phyloP scores from a whole-genome alignment of 208 protist species.

The Novymonas esmeraldas region DNA sequence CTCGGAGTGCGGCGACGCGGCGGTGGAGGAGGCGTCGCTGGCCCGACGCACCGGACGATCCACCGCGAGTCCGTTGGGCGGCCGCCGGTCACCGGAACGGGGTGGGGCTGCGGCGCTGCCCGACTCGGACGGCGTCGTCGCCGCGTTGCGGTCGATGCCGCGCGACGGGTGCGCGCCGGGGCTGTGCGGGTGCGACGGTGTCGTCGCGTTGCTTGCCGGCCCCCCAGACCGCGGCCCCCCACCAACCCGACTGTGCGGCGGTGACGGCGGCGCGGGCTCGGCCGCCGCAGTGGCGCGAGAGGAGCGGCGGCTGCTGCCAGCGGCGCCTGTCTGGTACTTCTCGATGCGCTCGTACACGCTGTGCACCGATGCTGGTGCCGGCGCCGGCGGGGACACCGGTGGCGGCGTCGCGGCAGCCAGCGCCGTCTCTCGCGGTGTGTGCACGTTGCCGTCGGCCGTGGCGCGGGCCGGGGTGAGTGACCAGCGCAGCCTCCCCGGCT shows the following conservation, averaged over 20 bases:
- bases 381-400: background rate
- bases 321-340: background rate
- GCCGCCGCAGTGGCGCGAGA: background rate
- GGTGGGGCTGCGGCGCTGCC: background rate
- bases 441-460: constrained; percentile 1
- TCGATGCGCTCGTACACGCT: constrained; percentile 11
- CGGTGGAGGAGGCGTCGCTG: background rate
- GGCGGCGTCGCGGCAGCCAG: background rate
- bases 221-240: background rate
- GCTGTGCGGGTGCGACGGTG: background rate
- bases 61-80: too few relatives aligned
- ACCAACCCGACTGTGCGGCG: background rate
- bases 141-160: background rate
- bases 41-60: background rate
- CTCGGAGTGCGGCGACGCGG: background rate
- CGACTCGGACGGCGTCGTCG: background rate
- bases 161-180: background rate
- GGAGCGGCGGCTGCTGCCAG: constrained; percentile 2
- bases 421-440: constrained; percentile 2
- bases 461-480: constrained; percentile 2
- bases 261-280: background rate
- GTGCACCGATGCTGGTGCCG: background rate
- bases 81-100: background rate
- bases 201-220: background rate
- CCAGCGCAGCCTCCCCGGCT: constrained; percentile 8